phyloP scores from a whole-genome alignment of 441 rosid species.

The Pelargonium myrrhifolium region DNA sequence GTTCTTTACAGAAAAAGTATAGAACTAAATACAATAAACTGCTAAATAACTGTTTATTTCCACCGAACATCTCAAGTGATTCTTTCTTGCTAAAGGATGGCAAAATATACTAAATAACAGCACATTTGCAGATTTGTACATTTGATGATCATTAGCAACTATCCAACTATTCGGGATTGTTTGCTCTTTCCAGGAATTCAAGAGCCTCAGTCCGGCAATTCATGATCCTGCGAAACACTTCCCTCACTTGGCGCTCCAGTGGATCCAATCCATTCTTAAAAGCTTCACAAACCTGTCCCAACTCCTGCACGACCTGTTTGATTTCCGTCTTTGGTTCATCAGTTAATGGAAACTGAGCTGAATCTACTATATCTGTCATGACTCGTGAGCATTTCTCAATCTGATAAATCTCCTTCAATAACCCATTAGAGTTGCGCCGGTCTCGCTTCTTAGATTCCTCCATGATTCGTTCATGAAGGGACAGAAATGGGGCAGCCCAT shows the following conservation, averaged over 20 bases:
- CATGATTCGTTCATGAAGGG: constrained; percentile 32
- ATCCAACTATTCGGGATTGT: neutral
- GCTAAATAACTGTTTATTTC: constrained; percentile 13
- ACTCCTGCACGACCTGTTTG: constrained; percentile 23
- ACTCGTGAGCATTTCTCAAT: constrained; percentile 27
- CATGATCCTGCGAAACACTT: constrained; percentile 29
- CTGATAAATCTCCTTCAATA: constrained; percentile 34
- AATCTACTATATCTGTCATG: constrained; percentile 30
- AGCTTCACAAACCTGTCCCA: constrained; percentile 24
- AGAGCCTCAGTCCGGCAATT: constrained; percentile 28
- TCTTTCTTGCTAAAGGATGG: constrained; percentile 8
- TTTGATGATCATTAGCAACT: constrained; percentile 12
- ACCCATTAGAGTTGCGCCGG: constrained; percentile 23
- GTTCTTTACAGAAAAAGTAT: constrained; percentile 18
- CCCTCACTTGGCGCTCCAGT: constrained; percentile 31
- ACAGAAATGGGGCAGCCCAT: constrained; percentile 25
- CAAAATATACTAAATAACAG: constrained; percentile 2
- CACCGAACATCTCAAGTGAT: constrained; percentile 2
- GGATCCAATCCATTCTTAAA: constrained; percentile 33
- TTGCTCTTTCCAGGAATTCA: constrained; percentile 13
- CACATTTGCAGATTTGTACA: constrained; percentile 4
- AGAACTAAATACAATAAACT: constrained; percentile 19
- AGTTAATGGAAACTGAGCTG: constrained; percentile 26
- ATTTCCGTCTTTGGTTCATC: constrained; percentile 28
- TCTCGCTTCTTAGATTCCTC: constrained; percentile 39